These are phyloP conservation scores for Grosmannia huntii DNA, from an alignment of 2,329 filamentous ascomycete species.

Conservation along the genomic window DNA sequence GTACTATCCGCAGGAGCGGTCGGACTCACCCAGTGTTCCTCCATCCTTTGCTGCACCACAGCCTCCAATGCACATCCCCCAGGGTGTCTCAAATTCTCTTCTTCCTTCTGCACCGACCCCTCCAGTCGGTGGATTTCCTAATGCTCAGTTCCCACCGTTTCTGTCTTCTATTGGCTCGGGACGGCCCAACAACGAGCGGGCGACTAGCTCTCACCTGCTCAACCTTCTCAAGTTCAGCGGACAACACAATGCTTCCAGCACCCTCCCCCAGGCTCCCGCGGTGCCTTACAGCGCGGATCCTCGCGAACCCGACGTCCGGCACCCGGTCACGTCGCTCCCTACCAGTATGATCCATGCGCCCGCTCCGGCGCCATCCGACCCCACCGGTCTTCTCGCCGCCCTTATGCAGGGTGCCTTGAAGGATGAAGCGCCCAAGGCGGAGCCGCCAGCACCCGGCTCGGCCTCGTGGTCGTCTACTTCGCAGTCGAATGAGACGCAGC, in stretches of 20 bases:
- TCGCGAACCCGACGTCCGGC: constrained; percentile 16
- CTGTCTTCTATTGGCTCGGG: constrained; percentile 36
- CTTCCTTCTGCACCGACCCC: constrained; percentile 32
- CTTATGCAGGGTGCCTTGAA: constrained; percentile 46
- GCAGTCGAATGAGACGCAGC: constrained; percentile 59
- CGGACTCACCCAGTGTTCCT: constrained; percentile 17
- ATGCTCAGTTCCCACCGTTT: constrained; percentile 25
- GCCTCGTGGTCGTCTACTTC: constrained; percentile 33
- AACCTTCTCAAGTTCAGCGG: constrained; percentile 50
- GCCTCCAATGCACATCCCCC: constrained; percentile 9
- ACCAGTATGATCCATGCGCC: constrained; percentile 39
- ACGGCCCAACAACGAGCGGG: constrained; percentile 16
- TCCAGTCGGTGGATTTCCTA: constrained; percentile 25
- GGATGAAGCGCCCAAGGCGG: constrained; percentile 20
- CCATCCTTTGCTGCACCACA: constrained; percentile 8
- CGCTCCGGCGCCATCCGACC: constrained; percentile 42
- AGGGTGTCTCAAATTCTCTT: constrained; percentile 14
- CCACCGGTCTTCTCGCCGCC: constrained; percentile 43
- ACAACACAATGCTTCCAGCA: constrained; percentile 1
- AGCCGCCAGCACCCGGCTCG: constrained; percentile 14
- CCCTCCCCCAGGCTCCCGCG: neutral
- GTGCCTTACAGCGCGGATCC: constrained; percentile 11
- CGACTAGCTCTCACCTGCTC: constrained; percentile 27
- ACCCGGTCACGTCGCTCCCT: constrained; percentile 16
- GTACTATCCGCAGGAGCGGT: constrained; percentile 16